Evolutionary conservation across 805 yeast genomes (phyloP).

Genomic region (Dipodascus geniculatus): DNA sequence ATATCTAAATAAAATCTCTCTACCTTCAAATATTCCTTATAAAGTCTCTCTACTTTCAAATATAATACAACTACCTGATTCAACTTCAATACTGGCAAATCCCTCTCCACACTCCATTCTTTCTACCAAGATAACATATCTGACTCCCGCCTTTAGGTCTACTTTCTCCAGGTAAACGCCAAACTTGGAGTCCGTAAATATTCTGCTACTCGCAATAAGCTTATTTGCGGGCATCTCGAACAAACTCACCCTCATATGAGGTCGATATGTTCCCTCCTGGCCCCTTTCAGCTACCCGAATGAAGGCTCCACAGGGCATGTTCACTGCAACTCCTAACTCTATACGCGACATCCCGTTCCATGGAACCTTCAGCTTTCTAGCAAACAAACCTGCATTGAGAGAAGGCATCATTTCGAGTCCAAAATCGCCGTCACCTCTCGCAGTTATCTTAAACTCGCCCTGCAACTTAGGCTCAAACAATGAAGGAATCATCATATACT

Average conservation of each 20-base stretch:
- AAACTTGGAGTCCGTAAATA: conserved; percentile 9
- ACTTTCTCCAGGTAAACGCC: conserved; percentile 12
- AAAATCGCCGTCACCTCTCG: neutral
- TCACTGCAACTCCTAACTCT: neutral
- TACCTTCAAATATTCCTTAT: no score
- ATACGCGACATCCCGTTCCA: neutral
- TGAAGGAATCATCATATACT: conserved; percentile 12
- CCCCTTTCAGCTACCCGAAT: neutral
- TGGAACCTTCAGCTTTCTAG: neutral
- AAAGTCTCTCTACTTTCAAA: no score
- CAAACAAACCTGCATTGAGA: neutral
- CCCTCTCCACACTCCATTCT: conserved; percentile 20
- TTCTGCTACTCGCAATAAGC: conserved; percentile 6
- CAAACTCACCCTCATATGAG: conserved; percentile 11
- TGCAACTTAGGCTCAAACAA: neutral
- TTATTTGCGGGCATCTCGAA: conserved; percentile 2
- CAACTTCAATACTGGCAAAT: conserved; percentile 5
- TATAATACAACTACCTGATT: conserved; percentile 8
- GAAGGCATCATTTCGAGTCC: neutral
- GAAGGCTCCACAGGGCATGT: neutral
- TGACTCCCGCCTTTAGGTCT: neutral
- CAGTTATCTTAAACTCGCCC: neutral
- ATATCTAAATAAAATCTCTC: neutral
- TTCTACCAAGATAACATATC: conserved; percentile 11
- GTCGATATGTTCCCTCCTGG: conserved; percentile 9